phyloP scores from a whole-genome alignment of 2,329 filamentous ascomycete species.

The Scedosporium aurantiacum region DNA sequence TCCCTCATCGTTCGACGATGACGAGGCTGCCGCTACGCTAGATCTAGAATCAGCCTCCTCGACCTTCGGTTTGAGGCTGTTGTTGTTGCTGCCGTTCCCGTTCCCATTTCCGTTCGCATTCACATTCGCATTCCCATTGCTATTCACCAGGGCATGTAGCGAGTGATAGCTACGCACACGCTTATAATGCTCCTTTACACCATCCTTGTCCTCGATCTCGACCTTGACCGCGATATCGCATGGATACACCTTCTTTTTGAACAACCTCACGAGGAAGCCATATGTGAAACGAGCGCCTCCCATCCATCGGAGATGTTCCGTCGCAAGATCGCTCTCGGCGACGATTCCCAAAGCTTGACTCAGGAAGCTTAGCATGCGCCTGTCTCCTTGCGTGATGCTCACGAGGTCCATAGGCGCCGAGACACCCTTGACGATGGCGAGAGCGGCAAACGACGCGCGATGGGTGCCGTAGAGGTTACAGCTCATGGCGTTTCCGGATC shows the following conservation, averaged over 20 bases:
- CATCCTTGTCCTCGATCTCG: conserved; percentile 63
- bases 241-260: conserved; percentile 70
- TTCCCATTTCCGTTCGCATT: neutral
- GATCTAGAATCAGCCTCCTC: conserved; percentile 7
- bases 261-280: conserved; percentile 67
- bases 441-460: conserved; percentile 61
- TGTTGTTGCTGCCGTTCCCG: conserved; percentile 1
- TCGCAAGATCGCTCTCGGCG: conserved; percentile 80
- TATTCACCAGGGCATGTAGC: conserved; percentile 6
- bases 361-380: conserved; percentile 71
- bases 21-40: conserved; percentile 10
- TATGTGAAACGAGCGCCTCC: conserved; percentile 74
- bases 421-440: conserved; percentile 78
- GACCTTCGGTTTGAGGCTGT: conserved; percentile 11
- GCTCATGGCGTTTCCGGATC: conserved; percentile 88
- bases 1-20: conserved; percentile 28
- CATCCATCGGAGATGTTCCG: conserved; percentile 90
- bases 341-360: conserved; percentile 85
- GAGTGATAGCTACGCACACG: conserved; percentile 19
- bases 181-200: conserved; percentile 63
- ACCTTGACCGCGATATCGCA: conserved; percentile 82
- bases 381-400: conserved; percentile 73
- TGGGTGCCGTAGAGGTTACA: conserved; percentile 79
- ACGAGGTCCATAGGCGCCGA: conserved; percentile 76
- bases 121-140: conserved; percentile 14